A percentile compares a stretch with the other conserved stretches of the same genome.
Conservation (phyloP, 1,284 basidiomycete genomes). For the Fomitopsis pinicola region DNA sequence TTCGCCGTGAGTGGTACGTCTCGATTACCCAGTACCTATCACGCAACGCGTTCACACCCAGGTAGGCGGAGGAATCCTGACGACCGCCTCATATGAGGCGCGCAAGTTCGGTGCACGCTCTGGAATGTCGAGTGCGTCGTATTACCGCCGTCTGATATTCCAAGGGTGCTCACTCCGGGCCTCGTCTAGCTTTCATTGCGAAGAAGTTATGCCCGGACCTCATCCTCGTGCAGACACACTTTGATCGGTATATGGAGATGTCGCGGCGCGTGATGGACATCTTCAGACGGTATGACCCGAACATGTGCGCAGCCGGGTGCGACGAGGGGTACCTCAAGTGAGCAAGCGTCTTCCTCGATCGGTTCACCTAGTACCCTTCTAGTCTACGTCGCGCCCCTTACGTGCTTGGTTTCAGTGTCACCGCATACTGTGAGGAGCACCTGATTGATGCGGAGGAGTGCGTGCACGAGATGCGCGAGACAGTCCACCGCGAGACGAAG, state of each 20-base stretch:
- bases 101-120: conserved; percentile 85
- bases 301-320: conserved; percentile 75
- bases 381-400: background rate
- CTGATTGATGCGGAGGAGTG: conserved; percentile 66
- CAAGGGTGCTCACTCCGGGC: conserved; percentile 10
- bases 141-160: background rate
- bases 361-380: background rate
- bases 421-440: conserved; percentile 69
- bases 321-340: conserved; percentile 91
- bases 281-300: conserved; percentile 76
- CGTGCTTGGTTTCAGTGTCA: conserved; percentile 49
- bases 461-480: conserved; percentile 71
- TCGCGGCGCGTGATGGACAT: conserved; percentile 67
- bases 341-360: conserved; percentile 20
- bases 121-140: conserved; percentile 71
- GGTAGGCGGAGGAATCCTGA: conserved; percentile 77
- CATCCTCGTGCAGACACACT: conserved; percentile 67
- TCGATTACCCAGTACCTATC: background rate
- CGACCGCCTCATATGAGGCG: conserved; percentile 90
- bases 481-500: conserved; percentile 71
- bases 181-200: conserved; percentile 72
- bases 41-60: conserved; percentile 20
- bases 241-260: conserved; percentile 67
- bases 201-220: conserved; percentile 92
- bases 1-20: conserved; percentile 68